phyloP scores from a whole-genome alignment of 192 early-diverging fungal species.

The Gaertneriomyces sp. region DNA sequence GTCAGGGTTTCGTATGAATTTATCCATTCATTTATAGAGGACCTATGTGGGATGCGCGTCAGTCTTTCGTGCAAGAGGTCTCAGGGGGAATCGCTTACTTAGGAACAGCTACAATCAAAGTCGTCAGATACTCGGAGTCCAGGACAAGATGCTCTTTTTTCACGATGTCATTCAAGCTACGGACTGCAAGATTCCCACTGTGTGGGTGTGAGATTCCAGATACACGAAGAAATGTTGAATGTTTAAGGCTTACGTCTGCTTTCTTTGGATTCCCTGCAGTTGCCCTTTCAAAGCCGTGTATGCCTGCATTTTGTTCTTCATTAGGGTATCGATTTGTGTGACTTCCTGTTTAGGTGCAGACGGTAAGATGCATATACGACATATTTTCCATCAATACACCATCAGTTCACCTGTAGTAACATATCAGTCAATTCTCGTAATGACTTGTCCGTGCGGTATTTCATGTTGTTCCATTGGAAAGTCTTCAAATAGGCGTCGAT shows the following conservation, averaged over 20 bases:
- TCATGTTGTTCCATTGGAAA: conserved; percentile 96
- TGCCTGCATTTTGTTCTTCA: conserved; percentile 85
- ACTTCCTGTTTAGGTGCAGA: conserved; percentile 63
- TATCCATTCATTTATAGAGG: conserved; percentile 75
- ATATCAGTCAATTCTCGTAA: conserved; percentile 77
- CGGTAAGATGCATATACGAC: too few species aligned
- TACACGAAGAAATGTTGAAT: not conserved
- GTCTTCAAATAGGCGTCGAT: conserved; percentile 82
- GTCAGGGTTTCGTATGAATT: conserved; percentile 86
- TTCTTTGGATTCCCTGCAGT: conserved; percentile 78
- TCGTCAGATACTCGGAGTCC: conserved; percentile 92
- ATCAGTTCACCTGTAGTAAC: conserved; percentile 64
- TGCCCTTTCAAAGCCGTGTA: conserved; percentile 82
- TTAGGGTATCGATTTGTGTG: conserved; percentile 75
- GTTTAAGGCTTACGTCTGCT: conserved; percentile 60
- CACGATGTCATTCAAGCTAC: conserved; percentile 80
- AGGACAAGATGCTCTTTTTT: conserved; percentile 87
- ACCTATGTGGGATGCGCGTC: conserved; percentile 29
- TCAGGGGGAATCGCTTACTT: conserved; percentile 47
- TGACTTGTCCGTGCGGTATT: conserved; percentile 91
- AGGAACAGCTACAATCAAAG: conserved; percentile 92
- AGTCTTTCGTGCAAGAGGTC: conserved; percentile 11
- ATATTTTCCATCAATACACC: not conserved
- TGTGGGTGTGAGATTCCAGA: not conserved
- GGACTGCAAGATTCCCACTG: conserved; percentile 81